A percentile compares a stretch with the other conserved stretches of the same genome.
These are phyloP conservation scores for Scutellaria galericulata DNA, from an alignment of 257 asterid species.

Conservation along the genomic window DNA sequence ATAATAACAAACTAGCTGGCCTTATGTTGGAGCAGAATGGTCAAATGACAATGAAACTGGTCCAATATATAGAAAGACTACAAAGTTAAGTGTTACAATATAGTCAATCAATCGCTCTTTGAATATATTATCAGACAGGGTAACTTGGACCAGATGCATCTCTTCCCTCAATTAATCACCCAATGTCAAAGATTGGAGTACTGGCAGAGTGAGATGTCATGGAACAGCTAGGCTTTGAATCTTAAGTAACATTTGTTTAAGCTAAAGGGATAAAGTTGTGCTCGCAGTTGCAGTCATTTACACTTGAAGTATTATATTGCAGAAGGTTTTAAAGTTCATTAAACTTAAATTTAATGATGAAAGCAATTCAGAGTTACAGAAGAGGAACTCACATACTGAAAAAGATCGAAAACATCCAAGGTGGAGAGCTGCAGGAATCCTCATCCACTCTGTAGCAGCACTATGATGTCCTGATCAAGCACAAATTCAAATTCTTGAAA, in stretches of 20 bases:
- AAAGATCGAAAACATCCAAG: background rate
- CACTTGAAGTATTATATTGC: background rate
- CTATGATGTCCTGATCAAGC: background rate
- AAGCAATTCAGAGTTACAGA: background rate
- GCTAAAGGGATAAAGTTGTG: background rate
- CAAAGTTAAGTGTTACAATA: background rate
- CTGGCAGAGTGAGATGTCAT: background rate
- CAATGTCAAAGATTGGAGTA: background rate
- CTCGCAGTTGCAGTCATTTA: background rate
- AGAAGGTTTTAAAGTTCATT: conserved; percentile 1
- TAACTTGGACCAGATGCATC: background rate
- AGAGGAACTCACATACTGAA: conserved; percentile 22
- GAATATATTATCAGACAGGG: background rate
- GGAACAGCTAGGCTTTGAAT: background rate
- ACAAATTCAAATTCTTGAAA: conserved; percentile 17
- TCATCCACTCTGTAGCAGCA: conserved; percentile 9
- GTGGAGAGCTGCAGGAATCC: conserved; percentile 22
- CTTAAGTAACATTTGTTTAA: background rate
- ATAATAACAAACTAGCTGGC: background rate
- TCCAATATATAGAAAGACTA: background rate
- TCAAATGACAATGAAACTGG: background rate
- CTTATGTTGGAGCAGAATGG: no score
- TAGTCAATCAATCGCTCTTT: background rate
- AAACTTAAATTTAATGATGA: background rate
- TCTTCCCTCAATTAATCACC: background rate